phyloP scores from a whole-genome alignment of 768 basidiomycete species.

The Trametes meyenii region DNA sequence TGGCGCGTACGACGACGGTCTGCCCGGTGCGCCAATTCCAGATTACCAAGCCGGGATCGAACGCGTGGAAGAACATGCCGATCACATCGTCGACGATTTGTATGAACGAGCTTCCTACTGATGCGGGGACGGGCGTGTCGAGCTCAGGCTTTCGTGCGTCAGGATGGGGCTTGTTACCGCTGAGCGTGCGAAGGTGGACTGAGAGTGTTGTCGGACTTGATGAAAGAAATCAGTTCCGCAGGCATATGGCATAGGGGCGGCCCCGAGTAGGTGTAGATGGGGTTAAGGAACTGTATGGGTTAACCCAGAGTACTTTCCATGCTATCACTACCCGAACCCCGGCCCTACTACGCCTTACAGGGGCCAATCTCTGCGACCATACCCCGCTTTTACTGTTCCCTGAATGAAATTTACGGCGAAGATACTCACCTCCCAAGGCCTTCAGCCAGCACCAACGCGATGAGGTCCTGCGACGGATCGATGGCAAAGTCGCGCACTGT shows the following conservation, averaged over 20 bases:
- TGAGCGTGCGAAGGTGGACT: conserved; percentile 50
- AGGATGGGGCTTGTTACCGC: conserved; percentile 43
- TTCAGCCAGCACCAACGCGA: conserved; percentile 45
- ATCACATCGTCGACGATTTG: conserved; percentile 60
- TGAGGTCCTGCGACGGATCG: conserved; percentile 66
- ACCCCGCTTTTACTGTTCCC: neutral
- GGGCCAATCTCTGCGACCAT: neutral
- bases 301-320: no score
- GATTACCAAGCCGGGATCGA: conserved; percentile 41
- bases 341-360: no score
- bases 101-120: conserved; percentile 39
- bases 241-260: no score
- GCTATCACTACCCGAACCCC: no score
- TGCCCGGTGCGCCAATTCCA: conserved; percentile 58
- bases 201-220: conserved; percentile 23
- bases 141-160: conserved; percentile 37
- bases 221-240: neutral
- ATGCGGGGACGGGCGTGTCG: conserved; percentile 31
- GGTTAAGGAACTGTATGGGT: no score
- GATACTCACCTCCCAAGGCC: conserved; percentile 8
- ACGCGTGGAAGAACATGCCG: conserved; percentile 47
- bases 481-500: conserved; percentile 59
- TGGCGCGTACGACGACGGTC: conserved; percentile 45
- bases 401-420: neutral
- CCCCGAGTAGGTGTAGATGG: no score